phyloP scores from a whole-genome alignment of 106 monocot genomes.

The Chionographis japonica region DNA sequence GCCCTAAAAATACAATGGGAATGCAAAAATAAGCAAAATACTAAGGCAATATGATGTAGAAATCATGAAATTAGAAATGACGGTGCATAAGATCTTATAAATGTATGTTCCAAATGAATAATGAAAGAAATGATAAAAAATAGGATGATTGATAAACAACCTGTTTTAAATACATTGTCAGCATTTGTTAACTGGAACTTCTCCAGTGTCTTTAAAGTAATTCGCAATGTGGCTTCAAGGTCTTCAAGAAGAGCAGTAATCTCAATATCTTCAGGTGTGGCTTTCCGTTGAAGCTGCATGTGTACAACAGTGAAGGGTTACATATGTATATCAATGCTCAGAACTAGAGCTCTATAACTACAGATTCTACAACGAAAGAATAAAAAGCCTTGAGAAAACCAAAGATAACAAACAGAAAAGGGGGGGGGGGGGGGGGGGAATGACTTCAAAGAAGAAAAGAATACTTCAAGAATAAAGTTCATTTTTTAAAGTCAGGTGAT shows the following conservation, averaged over 20 bases:
- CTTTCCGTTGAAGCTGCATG: slow-evolving; percentile 48
- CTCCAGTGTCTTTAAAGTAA: slow-evolving; percentile 48
- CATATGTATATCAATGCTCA: background rate
- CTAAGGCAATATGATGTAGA: background rate
- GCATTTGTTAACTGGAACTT: slow-evolving; percentile 66
- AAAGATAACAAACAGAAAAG: background rate
- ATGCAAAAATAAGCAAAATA: background rate
- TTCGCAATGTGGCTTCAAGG: slow-evolving; percentile 36
- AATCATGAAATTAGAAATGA: background rate
- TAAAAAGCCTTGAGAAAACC: background rate
- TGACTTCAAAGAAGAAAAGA: background rate
- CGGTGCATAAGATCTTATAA: background rate
- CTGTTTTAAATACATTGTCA: slow-evolving; percentile 78
- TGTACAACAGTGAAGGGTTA: background rate
- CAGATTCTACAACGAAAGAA: background rate
- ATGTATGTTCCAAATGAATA: background rate
- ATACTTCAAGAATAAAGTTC: no score
- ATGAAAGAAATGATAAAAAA: background rate
- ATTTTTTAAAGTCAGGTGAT: background rate
- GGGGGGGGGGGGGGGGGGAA: no score
- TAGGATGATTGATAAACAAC: slow-evolving; percentile 20
- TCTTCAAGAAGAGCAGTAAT: slow-evolving; percentile 26
- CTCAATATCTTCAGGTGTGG: slow-evolving; percentile 37
- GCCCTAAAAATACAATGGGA: no score
- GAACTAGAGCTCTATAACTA: background rate